Conservation (phyloP, 108 stramenopile genomes). For the Cyclotella kingstonii region DNA sequence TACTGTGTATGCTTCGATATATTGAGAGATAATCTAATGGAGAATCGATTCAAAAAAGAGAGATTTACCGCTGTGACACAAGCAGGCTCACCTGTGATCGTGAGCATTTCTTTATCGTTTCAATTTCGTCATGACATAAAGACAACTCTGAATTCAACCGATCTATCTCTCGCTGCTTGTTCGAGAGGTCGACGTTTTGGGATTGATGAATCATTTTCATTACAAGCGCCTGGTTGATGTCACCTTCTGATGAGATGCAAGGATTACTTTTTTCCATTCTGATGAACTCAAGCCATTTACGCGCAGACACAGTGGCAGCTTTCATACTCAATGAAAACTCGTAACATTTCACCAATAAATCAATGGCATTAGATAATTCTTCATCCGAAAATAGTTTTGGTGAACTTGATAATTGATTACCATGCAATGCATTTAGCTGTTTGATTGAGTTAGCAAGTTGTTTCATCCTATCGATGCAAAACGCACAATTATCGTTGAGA, state of each 20-base stretch:
- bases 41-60: not conserved
- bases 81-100: constrained; percentile 29
- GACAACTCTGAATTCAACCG: constrained; percentile 68
- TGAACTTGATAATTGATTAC: constrained; percentile 7
- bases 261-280: constrained; percentile 10
- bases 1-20: constrained; percentile 16
- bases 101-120: constrained; percentile 51
- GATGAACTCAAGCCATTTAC: constrained; percentile 66
- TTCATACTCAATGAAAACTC: constrained; percentile 67
- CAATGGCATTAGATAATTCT: constrained; percentile 37
- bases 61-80: not conserved
- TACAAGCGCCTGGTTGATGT: constrained; percentile 35
- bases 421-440: constrained; percentile 13
- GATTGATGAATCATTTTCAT: constrained; percentile 49
- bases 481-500: not conserved
- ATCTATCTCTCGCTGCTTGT: constrained; percentile 36
- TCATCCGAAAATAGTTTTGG: constrained; percentile 23
- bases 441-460: constrained; percentile 25
- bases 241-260: constrained; percentile 1
- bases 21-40: not conserved
- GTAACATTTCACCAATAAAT: constrained; percentile 55
- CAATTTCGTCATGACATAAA: constrained; percentile 77
- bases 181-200: constrained; percentile 29
- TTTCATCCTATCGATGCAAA: constrained; percentile 17
- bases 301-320: constrained; percentile 57